phyloP scores from a whole-genome alignment of 106 monocot species.

The Iris macrosiphon region DNA sequence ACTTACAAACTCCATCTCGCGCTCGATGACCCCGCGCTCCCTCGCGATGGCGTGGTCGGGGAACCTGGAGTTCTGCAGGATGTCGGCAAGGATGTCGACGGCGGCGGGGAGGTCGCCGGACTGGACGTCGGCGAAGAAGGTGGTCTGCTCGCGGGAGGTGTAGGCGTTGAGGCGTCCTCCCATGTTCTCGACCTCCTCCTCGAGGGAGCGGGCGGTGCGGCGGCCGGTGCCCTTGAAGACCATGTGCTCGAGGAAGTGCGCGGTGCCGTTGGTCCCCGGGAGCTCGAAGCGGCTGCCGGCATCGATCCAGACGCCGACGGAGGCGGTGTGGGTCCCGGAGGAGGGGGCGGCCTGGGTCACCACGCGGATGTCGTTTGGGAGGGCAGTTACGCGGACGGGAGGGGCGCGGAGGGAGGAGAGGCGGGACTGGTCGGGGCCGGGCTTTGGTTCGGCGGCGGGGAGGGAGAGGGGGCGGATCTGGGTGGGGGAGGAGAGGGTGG shows the following conservation, averaged over 20 bases:
- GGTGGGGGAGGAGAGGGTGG: too few species aligned
- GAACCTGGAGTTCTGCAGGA: conserved; percentile 80
- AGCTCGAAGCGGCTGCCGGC: conserved; percentile 82
- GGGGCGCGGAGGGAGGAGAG: conserved; percentile 65
- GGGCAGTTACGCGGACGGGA: conserved; percentile 41
- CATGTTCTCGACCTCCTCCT: conserved; percentile 97
- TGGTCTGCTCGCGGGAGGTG: conserved; percentile 94
- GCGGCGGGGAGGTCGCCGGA: conserved; percentile 47
- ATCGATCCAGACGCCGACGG: conserved; percentile 87
- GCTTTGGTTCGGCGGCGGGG: too few species aligned
- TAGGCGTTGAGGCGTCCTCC: conserved; percentile 90
- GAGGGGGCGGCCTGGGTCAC: conserved; percentile 57
- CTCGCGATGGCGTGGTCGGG: conserved; percentile 57
- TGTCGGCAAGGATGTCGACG: conserved; percentile 78
- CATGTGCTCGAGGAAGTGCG: conserved; percentile 96
- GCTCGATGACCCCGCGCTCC: conserved; percentile 84
- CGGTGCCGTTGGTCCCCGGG: conserved; percentile 80
- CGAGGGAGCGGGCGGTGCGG: conserved; percentile 62
- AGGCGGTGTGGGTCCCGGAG: conserved; percentile 48
- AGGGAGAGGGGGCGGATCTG: too few species aligned
- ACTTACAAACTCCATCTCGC: conserved; percentile 97
- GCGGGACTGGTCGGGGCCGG: conserved; percentile 47
- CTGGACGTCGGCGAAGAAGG: conserved; percentile 80
- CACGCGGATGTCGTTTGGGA: conserved; percentile 69
- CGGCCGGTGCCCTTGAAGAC: conserved; percentile 82